These are phyloP conservation scores for Mycosphaerella sp. DNA, from an alignment of 2,329 filamentous ascomycete genomes.

Conservation along the genomic window DNA sequence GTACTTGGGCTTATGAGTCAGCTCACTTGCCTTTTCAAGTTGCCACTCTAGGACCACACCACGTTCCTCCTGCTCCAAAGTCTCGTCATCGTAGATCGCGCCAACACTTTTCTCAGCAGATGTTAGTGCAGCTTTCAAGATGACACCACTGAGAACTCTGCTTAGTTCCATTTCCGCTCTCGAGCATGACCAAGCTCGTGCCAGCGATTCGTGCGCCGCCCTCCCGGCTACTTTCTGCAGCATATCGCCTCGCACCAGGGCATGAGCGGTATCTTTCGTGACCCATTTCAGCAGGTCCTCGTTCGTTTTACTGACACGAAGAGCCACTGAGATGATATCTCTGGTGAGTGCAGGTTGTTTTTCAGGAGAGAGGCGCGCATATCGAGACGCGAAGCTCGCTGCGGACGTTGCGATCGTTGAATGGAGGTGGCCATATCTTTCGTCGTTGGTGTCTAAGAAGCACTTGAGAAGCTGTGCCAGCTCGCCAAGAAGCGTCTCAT, in stretches of 20 bases:
- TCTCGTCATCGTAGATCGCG: conserved; percentile 33
- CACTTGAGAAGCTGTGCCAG: conserved; percentile 16
- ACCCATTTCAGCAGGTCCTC: conserved; percentile 27
- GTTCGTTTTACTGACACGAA: conserved; percentile 16
- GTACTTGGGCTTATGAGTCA: conserved; percentile 25
- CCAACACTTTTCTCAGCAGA: conserved; percentile 15
- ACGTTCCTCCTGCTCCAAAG: conserved; percentile 29
- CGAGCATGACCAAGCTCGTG: conserved; percentile 22
- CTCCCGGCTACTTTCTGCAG: conserved; percentile 49
- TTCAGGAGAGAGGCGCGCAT: conserved; percentile 23
- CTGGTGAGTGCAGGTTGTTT: conserved; percentile 12
- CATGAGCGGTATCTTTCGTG: conserved; percentile 56
- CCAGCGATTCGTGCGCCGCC: conserved; percentile 45
- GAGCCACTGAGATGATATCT: conserved; percentile 21
- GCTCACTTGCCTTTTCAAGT: conserved; percentile 26
- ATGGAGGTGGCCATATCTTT: neutral
- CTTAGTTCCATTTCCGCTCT: conserved; percentile 18
- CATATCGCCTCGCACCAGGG: conserved; percentile 54
- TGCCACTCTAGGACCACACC: conserved; percentile 42
- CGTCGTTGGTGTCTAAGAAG: neutral
- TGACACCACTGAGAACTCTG: conserved; percentile 22
- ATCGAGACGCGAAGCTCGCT: conserved; percentile 29
- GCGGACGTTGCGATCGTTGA: conserved; percentile 13
- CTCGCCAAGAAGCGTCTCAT: conserved; percentile 25
- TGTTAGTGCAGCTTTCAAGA: conserved; percentile 15